Conservation (phyloP, 371 early-diverging fungal genomes). For the Synchytrium microbalum region DNA sequence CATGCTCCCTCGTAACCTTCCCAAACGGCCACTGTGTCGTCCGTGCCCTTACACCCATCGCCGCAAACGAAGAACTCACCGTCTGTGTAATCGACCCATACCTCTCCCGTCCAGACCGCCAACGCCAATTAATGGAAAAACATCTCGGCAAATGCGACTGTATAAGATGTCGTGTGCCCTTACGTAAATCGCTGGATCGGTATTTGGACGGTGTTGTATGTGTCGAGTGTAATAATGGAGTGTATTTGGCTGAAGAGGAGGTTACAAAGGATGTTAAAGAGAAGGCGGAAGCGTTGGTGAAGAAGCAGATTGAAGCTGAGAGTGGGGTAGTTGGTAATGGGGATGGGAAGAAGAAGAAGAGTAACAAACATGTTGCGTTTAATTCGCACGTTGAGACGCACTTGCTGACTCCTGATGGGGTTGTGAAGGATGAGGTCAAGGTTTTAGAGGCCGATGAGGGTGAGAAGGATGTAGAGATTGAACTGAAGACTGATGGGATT, state of each 20-base stretch:
- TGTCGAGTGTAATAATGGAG: constrained; percentile 46
- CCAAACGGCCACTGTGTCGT: too few relatives aligned
- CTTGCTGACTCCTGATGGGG: constrained; percentile 14
- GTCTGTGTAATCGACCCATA: constrained; percentile 63
- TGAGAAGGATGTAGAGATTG: constrained; percentile 26
- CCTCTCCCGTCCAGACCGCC: constrained; percentile 59
- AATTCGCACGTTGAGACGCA: constrained; percentile 22
- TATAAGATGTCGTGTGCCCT: constrained; percentile 49
- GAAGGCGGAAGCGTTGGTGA: constrained; percentile 4
- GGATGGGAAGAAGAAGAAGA: constrained; percentile 3
- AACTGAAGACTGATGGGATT: too few relatives aligned
- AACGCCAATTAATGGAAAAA: constrained; percentile 47
- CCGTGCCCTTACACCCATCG: too few relatives aligned
- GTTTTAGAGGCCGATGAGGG: constrained; percentile 14
- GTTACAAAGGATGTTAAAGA: not conserved
- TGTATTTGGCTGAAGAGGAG: constrained; percentile 47
- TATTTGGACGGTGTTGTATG: constrained; percentile 60
- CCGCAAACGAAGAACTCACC: too few relatives aligned
- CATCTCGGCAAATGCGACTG: constrained; percentile 71
- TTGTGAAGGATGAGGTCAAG: constrained; percentile 26
- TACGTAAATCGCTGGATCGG: constrained; percentile 57
- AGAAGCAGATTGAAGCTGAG: constrained; percentile 8
- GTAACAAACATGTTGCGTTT: constrained; percentile 17
- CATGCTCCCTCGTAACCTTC: too few relatives aligned
- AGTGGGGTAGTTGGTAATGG: constrained; percentile 8